Base-by-base conservation (phyloP, 139 green algal species). In the Chlamydomonas eustigma region DNA sequence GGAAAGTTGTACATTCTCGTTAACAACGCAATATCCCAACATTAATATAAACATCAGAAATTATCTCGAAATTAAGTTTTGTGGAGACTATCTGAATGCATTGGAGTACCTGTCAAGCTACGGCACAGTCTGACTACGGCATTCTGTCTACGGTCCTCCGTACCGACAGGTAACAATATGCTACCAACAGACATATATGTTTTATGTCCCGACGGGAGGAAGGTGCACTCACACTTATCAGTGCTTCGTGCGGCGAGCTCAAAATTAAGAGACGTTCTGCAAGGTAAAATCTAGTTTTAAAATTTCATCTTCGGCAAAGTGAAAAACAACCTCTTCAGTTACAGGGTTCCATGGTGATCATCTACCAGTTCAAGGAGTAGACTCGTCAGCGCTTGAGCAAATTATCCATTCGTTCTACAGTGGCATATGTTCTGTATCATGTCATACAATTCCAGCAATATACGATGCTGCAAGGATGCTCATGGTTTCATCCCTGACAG, bases 301-400 rank as follows among this genome's bases (percentile, higher is more conserved):
- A 58, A 28, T 18, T n/a, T n/a, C n/a, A n/a, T n/a, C n/a, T n/a
- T n/a, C n/a, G n/a, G n/a, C n/a, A n/a, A n/a, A n/a, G n/a, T n/a
- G n/a, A n/a, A n/a, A n/a, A n/a, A n/a, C n/a, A n/a, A n/a, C n/a
- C n/a, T n/a, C n/a, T n/a, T n/a, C n/a, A n/a, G n/a, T n/a, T n/a
- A n/a, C n/a, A n/a, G 44, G 44, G 12, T 58, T 58, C 44, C 12
- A 18, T 18, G 44, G 44, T 12, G 18, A 12, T 18, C n/a, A 88
- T 76, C 75, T 88, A 37, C 84, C 84, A 34, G 80, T 88, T 3
- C 76, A 71, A 44, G 84, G 84, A 2, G 84, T 88, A 35, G 84
- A 88, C 50, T 74, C 75, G 0, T 65, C 66, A 6, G 80, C 78
- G 30, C 67, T 88, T 32, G 66, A 86, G 50, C 4, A 30, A 0